These are phyloP conservation scores for Xylariomycetidae sp. DNA, from an alignment of 2,329 filamentous ascomycete genomes.

Conservation along the genomic window DNA sequence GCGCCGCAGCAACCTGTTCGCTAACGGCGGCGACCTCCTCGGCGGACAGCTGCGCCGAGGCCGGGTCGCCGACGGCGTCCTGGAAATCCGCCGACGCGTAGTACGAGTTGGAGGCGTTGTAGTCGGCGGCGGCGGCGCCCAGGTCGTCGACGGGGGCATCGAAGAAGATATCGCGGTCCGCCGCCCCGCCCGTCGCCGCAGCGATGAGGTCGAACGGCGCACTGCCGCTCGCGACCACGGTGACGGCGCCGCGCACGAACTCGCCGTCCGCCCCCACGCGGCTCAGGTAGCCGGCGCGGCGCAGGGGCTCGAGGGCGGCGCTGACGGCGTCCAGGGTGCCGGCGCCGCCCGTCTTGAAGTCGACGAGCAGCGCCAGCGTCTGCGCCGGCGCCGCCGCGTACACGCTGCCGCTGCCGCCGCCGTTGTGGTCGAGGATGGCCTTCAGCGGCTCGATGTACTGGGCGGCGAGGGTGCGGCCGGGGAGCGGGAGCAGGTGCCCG, in stretches of 20 bases:
- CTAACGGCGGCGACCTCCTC: slow-evolving; percentile 8
- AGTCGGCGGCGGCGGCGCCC: slow-evolving; percentile 8
- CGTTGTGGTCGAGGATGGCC: slow-evolving; percentile 22
- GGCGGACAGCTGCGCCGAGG: slow-evolving; percentile 11
- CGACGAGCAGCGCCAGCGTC: slow-evolving; percentile 20
- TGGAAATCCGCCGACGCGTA: slow-evolving; percentile 24
- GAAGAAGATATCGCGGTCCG: slow-evolving; percentile 21
- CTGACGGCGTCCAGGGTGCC: slow-evolving; percentile 22
- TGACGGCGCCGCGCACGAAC: slow-evolving; percentile 20
- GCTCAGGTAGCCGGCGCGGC: slow-evolving; percentile 23
- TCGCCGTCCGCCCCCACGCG: slow-evolving; percentile 11
- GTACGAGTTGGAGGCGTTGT: slow-evolving; percentile 19
- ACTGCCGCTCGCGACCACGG: slow-evolving; percentile 22
- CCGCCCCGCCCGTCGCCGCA: slow-evolving; percentile 20
- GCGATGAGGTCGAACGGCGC: slow-evolving; percentile 21
- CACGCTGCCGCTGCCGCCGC: slow-evolving; percentile 16
- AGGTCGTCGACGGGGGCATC: slow-evolving; percentile 20
- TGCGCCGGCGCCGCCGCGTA: slow-evolving; percentile 17
- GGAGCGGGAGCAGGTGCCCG: slow-evolving; percentile 17
- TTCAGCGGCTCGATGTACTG: slow-evolving; percentile 23
- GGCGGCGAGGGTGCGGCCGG: slow-evolving; percentile 17
- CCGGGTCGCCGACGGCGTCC: slow-evolving; percentile 15
- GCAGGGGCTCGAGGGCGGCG: slow-evolving; percentile 20
- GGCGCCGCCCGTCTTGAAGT: slow-evolving; percentile 22
- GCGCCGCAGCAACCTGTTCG: slow-evolving; percentile 17